phyloP scores from a whole-genome alignment of 257 asterid genomes.

The Solanum medicagineum region DNA sequence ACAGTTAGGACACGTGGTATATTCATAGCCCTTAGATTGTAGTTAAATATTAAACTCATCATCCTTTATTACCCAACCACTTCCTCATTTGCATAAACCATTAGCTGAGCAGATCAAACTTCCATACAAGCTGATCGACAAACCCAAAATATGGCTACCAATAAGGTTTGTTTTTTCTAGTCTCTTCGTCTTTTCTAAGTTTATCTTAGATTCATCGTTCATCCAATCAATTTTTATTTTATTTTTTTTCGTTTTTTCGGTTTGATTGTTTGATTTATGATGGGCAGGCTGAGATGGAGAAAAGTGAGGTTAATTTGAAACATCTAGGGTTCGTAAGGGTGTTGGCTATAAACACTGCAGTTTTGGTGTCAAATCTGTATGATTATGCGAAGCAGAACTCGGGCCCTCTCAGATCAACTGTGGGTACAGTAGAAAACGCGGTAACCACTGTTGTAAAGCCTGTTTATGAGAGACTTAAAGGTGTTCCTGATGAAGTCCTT shows the following conservation, averaged over 20 bases:
- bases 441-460: conserved; percentile 45
- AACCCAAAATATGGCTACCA: background rate
- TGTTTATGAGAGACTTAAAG: conserved; percentile 36
- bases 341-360: conserved; percentile 39
- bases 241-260: background rate
- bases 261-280: background rate
- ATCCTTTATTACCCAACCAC: background rate
- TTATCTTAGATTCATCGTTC: background rate
- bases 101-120: background rate
- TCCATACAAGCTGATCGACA: background rate
- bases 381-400: conserved; percentile 51
- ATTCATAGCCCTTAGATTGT: background rate
- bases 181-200: background rate
- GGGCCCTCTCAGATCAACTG: conserved; percentile 52
- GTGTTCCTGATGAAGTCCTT: conserved; percentile 46
- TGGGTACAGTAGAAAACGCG: conserved; percentile 47
- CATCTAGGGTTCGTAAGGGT: conserved; percentile 44
- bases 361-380: conserved; percentile 37
- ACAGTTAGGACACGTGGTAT: background rate
- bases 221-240: background rate
- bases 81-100: background rate
- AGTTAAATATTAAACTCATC: background rate
- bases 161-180: background rate
- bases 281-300: conserved; percentile 40
- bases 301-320: conserved; percentile 33